These are phyloP conservation scores for Selenicereus undatus DNA, from an alignment of 148 eudicot species.

Conservation along the genomic window DNA sequence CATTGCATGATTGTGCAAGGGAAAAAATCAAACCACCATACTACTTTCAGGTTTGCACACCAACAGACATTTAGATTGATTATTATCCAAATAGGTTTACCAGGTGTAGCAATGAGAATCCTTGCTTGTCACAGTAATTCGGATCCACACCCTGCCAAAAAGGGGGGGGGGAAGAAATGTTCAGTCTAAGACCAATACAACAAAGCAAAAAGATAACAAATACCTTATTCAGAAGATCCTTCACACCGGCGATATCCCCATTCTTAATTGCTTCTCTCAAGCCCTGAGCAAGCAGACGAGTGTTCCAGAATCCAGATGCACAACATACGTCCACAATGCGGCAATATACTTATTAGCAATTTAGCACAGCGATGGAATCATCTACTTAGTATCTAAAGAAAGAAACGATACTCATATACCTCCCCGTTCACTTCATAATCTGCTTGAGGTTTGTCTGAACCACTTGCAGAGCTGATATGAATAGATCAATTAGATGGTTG, in stretches of 20 bases:
- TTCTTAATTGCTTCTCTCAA: constrained; percentile 81
- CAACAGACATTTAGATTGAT: constrained; percentile 4
- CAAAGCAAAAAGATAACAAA: constrained; percentile 7
- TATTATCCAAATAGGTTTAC: constrained; percentile 36
- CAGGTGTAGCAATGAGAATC: constrained; percentile 69
- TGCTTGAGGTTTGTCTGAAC: constrained; percentile 35
- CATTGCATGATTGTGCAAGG: background rate
- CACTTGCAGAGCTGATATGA: constrained; percentile 40
- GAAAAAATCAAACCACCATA: background rate
- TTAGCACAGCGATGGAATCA: background rate
- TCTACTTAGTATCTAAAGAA: constrained; percentile 10
- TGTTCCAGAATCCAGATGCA: background rate
- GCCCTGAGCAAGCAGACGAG: constrained; percentile 41
- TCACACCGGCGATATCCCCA: constrained; percentile 57
- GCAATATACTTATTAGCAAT: background rate
- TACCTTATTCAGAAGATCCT: constrained; percentile 70
- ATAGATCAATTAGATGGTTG: constrained; percentile 15
- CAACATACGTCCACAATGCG: background rate
- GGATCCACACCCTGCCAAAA: constrained; percentile 73
- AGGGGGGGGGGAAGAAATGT: background rate
- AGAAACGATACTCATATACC: constrained; percentile 34
- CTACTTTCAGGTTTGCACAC: background rate
- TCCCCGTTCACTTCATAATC: constrained; percentile 75
- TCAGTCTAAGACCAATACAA: constrained; percentile 20
- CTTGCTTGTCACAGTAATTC: constrained; percentile 79